Conservation (phyloP, 106 monocot species). For the Agapanthus africanus region DNA sequence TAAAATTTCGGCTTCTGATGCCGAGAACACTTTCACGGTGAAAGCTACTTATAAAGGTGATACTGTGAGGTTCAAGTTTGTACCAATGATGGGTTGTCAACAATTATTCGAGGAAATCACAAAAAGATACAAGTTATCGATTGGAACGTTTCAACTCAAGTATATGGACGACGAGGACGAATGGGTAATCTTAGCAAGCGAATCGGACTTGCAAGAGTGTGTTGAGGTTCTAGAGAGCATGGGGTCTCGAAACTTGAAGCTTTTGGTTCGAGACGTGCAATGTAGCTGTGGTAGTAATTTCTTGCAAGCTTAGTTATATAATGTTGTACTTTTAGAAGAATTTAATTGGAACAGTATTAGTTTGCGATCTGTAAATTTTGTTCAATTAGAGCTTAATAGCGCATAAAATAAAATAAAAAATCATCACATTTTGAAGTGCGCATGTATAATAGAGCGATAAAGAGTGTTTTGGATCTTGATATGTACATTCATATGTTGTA, state of each 20-base stretch:
- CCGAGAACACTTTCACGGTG: slow-evolving; percentile 31
- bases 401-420: no score
- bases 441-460: no score
- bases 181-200: slow-evolving; percentile 64
- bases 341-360: no score
- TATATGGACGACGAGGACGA: slow-evolving; percentile 90
- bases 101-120: slow-evolving; percentile 55
- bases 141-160: slow-evolving; percentile 70
- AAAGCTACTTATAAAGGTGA: slow-evolving; percentile 79
- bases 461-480: no score
- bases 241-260: slow-evolving; percentile 32
- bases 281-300: slow-evolving; percentile 27
- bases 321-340: no score
- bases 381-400: no score
- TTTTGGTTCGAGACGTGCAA: slow-evolving; percentile 46
- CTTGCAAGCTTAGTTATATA: no score
- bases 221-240: slow-evolving; percentile 56
- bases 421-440: no score
- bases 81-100: slow-evolving; percentile 36
- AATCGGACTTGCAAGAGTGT: slow-evolving; percentile 62
- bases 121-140: slow-evolving; percentile 49
- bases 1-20: slow-evolving; percentile 3
- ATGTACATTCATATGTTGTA: no score
- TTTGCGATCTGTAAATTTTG: no score
- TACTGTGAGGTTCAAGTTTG: slow-evolving; percentile 77